phyloP scores from a whole-genome alignment of 106 monocot genomes.

The Allium cepa region DNA sequence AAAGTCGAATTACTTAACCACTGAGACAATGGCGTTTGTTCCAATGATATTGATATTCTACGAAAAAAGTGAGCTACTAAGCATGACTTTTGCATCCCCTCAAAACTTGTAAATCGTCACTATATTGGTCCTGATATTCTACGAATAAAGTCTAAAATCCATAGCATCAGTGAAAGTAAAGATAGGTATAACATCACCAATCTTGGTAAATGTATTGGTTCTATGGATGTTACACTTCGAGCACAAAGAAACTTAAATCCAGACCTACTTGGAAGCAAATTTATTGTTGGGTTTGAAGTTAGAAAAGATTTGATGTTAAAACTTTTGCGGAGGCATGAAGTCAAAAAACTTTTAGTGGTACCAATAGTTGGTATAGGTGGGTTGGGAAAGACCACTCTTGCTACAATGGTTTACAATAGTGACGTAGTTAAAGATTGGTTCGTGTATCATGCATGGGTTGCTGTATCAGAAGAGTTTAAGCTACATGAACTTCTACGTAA shows the following conservation, averaged over 20 bases:
- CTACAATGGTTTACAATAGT: conserved; percentile 16
- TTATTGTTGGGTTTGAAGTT: conserved; percentile 20
- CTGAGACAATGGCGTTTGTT: no score
- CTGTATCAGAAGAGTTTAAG: conserved; percentile 15
- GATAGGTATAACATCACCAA: conserved; percentile 4
- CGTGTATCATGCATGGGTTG: conserved; percentile 16
- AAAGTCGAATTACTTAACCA: no score
- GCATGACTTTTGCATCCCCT: background rate
- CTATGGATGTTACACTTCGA: background rate
- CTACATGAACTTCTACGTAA: conserved; percentile 11
- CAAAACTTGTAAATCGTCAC: background rate
- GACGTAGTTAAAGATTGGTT: conserved; percentile 3
- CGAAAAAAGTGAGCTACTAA: background rate
- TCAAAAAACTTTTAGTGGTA: background rate
- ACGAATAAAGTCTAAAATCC: conserved; percentile 10
- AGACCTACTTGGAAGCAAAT: background rate
- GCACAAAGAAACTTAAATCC: conserved; percentile 1
- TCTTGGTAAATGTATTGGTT: background rate
- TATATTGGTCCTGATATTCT: conserved; percentile 8
- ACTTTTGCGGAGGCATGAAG: background rate
- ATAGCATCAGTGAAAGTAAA: conserved; percentile 4
- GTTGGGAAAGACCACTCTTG: conserved; percentile 37
- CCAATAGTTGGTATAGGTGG: conserved; percentile 33
- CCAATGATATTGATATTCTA: no score
- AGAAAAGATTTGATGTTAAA: background rate